Conservation (phyloP, 2,329 filamentous ascomycete genomes). For the Colletotrichum lentis region DNA sequence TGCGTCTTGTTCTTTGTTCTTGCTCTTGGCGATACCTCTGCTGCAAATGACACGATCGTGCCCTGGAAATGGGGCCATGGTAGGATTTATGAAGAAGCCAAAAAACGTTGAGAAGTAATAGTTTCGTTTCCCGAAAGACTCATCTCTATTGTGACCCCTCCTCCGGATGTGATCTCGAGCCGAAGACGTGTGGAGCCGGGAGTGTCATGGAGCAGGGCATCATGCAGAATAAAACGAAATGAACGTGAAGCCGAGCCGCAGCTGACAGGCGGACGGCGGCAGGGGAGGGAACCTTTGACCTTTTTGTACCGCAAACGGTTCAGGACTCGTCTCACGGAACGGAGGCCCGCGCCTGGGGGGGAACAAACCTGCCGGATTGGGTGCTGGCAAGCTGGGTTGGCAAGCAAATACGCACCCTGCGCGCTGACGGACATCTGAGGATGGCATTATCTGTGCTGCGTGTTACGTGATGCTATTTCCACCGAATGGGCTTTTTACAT, state of each 20-base stretch:
- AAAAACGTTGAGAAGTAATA: background rate
- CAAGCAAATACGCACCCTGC: background rate
- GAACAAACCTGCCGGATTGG: background rate
- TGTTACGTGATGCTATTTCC: conserved; percentile 34
- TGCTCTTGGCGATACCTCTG: conserved; percentile 33
- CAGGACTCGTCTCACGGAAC: background rate
- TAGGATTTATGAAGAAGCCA: background rate
- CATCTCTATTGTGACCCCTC: too few relatives aligned
- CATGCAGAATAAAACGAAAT: too few relatives aligned
- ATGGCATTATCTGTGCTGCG: conserved; percentile 35
- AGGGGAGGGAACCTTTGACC: too few relatives aligned
- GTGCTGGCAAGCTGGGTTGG: background rate
- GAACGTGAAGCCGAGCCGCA: too few relatives aligned
- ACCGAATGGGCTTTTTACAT: conserved; percentile 37
- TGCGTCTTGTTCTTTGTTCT: conserved; percentile 9
- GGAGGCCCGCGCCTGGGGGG: background rate
- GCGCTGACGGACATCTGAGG: background rate
- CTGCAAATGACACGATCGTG: conserved; percentile 14
- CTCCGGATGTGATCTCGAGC: background rate
- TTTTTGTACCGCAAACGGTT: too few relatives aligned
- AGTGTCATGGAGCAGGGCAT: background rate
- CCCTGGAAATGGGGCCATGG: background rate
- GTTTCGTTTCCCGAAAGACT: background rate
- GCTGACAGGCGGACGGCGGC: too few relatives aligned
- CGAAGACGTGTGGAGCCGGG: background rate